phyloP scores from a whole-genome alignment of 148 eudicot species.

The Rhododendron williamsianum region DNA sequence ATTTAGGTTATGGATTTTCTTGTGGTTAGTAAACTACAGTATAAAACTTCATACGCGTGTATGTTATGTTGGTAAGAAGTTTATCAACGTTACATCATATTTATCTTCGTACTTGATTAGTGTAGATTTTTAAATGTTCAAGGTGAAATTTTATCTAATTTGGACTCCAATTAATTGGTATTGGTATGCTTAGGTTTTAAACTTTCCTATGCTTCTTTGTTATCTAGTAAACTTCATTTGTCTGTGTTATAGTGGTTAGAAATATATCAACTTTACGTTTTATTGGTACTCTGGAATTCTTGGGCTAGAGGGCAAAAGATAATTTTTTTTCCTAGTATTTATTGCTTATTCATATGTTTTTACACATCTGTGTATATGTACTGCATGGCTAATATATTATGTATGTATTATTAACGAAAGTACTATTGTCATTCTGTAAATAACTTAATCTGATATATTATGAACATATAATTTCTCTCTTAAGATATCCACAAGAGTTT shows the following conservation, averaged over 20 bases:
- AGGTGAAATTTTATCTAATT: not conserved
- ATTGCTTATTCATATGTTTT: not conserved
- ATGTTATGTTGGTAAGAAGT: not conserved
- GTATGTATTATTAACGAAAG: not conserved
- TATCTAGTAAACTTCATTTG: not conserved
- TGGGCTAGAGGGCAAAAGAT: not conserved
- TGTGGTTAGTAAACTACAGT: no score
- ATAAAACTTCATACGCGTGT: not conserved
- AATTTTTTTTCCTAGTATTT: not conserved
- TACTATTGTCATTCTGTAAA: not conserved
- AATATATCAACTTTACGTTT: not conserved
- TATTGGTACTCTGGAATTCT: not conserved
- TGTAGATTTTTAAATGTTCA: no score
- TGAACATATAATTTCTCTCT: not conserved
- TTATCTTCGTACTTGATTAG: not conserved
- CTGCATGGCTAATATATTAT: not conserved
- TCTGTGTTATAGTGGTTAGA: not conserved
- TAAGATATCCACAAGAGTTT: not conserved
- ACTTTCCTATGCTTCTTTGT: not conserved
- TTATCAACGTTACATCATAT: not conserved
- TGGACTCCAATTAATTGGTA: not conserved
- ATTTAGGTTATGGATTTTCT: not conserved
- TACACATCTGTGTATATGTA: not conserved
- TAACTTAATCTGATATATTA: not conserved
- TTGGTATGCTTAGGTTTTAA: not conserved